These are phyloP conservation scores for Hibiscus mutabilis DNA, from an alignment of 345 rosid species.

Conservation along the genomic window DNA sequence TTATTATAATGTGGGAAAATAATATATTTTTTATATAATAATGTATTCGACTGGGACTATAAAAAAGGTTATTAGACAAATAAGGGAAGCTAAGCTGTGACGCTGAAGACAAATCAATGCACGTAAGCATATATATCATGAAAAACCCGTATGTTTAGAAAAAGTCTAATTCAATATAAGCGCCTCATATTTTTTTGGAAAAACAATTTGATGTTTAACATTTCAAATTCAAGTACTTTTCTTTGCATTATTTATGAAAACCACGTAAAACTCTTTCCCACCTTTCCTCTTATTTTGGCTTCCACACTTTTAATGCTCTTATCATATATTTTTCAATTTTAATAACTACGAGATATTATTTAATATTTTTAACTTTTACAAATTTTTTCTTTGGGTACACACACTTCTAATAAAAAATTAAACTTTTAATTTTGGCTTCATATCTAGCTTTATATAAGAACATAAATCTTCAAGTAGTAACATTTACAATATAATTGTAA, in stretches of 20 bases:
- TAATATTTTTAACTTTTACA: too few species aligned
- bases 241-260: neutral
- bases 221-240: neutral
- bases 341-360: neutral
- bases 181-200: neutral
- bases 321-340: neutral
- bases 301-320: neutral
- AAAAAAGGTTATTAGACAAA: neutral
- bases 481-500: too few species aligned
- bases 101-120: neutral
- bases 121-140: constrained; percentile 1
- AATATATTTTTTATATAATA: too few species aligned
- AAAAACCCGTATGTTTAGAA: neutral
- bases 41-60: neutral
- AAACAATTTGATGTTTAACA: neutral
- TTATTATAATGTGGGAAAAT: neutral
- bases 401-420: too few species aligned
- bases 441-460: too few species aligned
- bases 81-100: neutral
- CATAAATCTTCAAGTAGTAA: too few species aligned
- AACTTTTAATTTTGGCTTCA: too few species aligned
- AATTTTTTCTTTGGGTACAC: too few species aligned
- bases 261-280: neutral
- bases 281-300: neutral
- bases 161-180: neutral